phyloP scores from a whole-genome alignment of 805 yeast genomes.

The Barnettozyma botsteinii region DNA sequence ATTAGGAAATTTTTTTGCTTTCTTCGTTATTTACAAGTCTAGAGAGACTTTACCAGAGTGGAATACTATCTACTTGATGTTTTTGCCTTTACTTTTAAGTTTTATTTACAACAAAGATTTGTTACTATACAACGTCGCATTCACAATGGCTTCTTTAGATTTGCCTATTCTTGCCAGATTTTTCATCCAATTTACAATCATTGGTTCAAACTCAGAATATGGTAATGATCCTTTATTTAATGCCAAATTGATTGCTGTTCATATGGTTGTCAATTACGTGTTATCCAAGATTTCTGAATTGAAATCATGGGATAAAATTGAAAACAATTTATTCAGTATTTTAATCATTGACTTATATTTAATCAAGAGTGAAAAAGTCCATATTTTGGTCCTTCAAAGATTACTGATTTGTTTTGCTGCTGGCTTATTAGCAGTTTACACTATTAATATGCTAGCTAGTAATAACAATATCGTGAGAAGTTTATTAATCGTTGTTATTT shows the following conservation, averaged over 20 bases:
- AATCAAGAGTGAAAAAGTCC: slow-evolving; percentile 21
- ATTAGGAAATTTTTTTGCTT: slow-evolving; percentile 20
- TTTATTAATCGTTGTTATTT: slow-evolving; percentile 13
- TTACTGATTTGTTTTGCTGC: slow-evolving; percentile 27
- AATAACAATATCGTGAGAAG: slow-evolving; percentile 23
- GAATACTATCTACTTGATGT: slow-evolving; percentile 30
- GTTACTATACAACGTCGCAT: slow-evolving; percentile 26
- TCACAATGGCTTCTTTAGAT: slow-evolving; percentile 28
- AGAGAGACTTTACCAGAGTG: slow-evolving; percentile 24
- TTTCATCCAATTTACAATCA: slow-evolving; percentile 18
- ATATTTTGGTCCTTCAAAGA: slow-evolving; percentile 29
- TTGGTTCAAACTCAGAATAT: slow-evolving; percentile 21
- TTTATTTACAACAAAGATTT: slow-evolving; percentile 23
- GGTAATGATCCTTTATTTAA: slow-evolving; percentile 8
- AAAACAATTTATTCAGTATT: slow-evolving; percentile 34
- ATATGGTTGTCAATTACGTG: slow-evolving; percentile 22
- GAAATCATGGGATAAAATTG: slow-evolving; percentile 34
- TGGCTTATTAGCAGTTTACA: slow-evolving; percentile 23
- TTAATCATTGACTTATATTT: slow-evolving; percentile 31
- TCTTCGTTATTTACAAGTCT: slow-evolving; percentile 14
- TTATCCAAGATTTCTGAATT: slow-evolving; percentile 28
- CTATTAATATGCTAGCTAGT: slow-evolving; percentile 12
- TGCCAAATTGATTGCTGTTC: slow-evolving; percentile 23
- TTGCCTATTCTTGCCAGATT: slow-evolving; percentile 19
- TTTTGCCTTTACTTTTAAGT: slow-evolving; percentile 29